Evolutionary conservation across 1,284 basidiomycete species (phyloP).

Genomic region (Laetiporus sulphureus): DNA sequence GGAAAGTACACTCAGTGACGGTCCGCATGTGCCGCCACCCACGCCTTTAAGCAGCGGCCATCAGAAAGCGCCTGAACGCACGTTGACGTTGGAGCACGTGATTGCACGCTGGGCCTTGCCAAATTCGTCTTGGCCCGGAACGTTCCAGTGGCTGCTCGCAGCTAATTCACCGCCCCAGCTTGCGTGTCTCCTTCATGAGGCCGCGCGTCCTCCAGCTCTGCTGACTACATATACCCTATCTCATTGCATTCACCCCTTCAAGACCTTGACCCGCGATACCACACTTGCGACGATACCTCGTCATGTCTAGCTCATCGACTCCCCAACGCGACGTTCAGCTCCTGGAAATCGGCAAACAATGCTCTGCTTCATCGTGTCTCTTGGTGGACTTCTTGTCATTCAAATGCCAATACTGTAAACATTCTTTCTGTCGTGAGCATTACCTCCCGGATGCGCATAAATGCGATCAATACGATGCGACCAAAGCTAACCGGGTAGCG

Average conservation of each 20-base stretch:
- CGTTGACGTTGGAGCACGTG: too few relatives aligned
- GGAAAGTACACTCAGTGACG: neutral
- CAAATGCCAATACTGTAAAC: constrained; percentile 67
- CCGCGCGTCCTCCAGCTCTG: constrained; percentile 16
- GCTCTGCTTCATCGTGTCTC: constrained; percentile 53
- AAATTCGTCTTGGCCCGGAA: constrained; percentile 2
- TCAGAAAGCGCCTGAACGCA: neutral
- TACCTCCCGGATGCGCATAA: constrained; percentile 58
- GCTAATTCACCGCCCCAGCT: too few relatives aligned
- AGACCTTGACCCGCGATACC: neutral
- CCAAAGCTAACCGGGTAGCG: constrained; percentile 61
- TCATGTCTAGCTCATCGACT: constrained; percentile 24
- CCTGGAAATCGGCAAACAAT: constrained; percentile 64
- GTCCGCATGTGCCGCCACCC: neutral
- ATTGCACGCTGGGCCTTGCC: neutral
- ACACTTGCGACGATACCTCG: constrained; percentile 8
- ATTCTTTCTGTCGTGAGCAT: constrained; percentile 68
- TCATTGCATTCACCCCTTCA: neutral
- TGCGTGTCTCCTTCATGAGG: constrained; percentile 10
- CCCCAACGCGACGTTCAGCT: constrained; percentile 45
- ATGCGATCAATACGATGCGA: constrained; percentile 65
- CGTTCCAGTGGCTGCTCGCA: constrained; percentile 9
- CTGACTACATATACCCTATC: constrained; percentile 6
- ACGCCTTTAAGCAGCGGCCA: neutral
- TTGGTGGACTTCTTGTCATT: constrained; percentile 79